Evolutionary conservation across 1,284 basidiomycete species (phyloP).

Genomic region (Phlebopus sp.): DNA sequence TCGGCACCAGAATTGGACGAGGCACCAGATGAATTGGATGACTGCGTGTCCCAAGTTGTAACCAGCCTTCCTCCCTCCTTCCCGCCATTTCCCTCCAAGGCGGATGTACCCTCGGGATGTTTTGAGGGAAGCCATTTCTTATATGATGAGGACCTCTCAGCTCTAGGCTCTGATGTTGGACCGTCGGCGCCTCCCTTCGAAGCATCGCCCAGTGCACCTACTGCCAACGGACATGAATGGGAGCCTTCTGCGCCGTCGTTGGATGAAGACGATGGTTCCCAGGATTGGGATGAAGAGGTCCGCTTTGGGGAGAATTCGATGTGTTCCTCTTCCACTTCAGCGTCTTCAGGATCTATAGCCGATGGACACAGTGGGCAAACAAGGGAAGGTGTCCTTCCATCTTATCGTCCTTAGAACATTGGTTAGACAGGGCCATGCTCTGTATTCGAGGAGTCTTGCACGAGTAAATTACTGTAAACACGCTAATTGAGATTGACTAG

Average conservation of each 20-base stretch:
- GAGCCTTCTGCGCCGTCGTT: slow-evolving; percentile 38
- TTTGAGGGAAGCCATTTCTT: slow-evolving; percentile 43
- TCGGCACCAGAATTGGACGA: slow-evolving; percentile 32
- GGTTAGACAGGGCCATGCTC: slow-evolving; percentile 1
- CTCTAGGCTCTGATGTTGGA: slow-evolving; percentile 31
- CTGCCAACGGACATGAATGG: slow-evolving; percentile 20
- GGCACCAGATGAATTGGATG: slow-evolving; percentile 21
- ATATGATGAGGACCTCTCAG: slow-evolving; percentile 34
- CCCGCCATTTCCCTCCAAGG: slow-evolving; percentile 40
- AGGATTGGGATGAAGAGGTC: slow-evolving; percentile 19
- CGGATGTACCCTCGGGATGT: slow-evolving; percentile 35
- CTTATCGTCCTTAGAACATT: slow-evolving; percentile 27
- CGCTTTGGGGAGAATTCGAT: slow-evolving; percentile 1
- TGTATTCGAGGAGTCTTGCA: slow-evolving; percentile 19
- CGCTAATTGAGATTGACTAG: slow-evolving; percentile 20
- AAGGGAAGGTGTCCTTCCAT: slow-evolving; percentile 23
- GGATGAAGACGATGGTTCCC: slow-evolving; percentile 25
- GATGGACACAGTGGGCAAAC: neutral
- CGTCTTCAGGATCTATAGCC: neutral
- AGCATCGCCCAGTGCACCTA: slow-evolving; percentile 31
- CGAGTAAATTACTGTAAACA: slow-evolving; percentile 22
- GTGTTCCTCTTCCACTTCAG: slow-evolving; percentile 2
- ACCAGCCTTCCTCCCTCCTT: slow-evolving; percentile 23
- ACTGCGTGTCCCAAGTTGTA: slow-evolving; percentile 8
- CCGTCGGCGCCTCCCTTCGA: slow-evolving; percentile 49